A percentile compares a stretch with the other conserved stretches of the same genome.
Conservation (phyloP, 129 eudicot genomes). For the Calendula officinalis region DNA sequence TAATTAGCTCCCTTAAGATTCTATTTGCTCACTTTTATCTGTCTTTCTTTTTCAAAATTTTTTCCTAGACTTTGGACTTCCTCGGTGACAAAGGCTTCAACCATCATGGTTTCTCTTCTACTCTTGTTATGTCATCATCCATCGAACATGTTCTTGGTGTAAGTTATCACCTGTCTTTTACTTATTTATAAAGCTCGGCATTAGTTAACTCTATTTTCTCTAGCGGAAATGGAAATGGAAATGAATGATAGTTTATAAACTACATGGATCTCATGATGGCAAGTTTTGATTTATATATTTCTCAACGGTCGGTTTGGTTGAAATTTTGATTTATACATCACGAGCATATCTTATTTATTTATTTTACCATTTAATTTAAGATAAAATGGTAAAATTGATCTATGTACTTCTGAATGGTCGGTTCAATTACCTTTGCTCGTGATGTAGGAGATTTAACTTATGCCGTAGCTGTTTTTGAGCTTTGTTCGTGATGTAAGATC, state of each 20-base stretch:
- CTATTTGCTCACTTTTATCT: background rate
- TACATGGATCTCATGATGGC: background rate
- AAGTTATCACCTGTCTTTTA: constrained; percentile 15
- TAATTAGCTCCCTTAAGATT: background rate
- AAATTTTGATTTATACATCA: too few relatives aligned
- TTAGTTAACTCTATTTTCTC: background rate
- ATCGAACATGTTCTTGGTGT: constrained; percentile 1
- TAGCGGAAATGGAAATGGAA: constrained; percentile 5
- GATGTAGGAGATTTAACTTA: too few relatives aligned
- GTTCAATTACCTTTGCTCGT: too few relatives aligned
- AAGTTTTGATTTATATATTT: too few relatives aligned
- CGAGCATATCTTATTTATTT: too few relatives aligned
- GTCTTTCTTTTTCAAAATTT: constrained; percentile 10
- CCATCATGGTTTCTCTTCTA: constrained; percentile 20
- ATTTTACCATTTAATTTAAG: too few relatives aligned
- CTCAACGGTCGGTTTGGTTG: too few relatives aligned
- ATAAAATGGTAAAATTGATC: too few relatives aligned
- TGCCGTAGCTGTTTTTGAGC: too few relatives aligned
- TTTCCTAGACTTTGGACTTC: constrained; percentile 61
- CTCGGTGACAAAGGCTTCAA: constrained; percentile 53
- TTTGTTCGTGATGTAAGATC: too few relatives aligned
- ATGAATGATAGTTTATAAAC: constrained; percentile 8
- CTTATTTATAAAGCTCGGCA: background rate
- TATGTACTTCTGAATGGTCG: too few relatives aligned
- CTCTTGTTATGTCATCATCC: constrained; percentile 5